Base-by-base conservation (phyloP, 495 filamentous ascomycete genomes). In the Aspergillus haitiensis region DNA sequence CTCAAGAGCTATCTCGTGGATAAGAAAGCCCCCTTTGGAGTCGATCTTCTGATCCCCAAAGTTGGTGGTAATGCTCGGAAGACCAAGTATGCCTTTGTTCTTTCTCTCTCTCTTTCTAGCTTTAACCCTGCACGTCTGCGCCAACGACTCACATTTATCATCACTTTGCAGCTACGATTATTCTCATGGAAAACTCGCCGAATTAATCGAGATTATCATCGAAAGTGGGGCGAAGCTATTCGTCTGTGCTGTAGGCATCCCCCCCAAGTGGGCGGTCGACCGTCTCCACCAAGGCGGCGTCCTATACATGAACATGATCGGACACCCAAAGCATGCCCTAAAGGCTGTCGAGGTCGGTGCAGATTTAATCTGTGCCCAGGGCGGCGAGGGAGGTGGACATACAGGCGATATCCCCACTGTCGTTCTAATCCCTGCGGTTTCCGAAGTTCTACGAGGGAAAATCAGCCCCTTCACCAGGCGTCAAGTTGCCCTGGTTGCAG, bases 271-370 rank as follows among this genome's bases (percentile, higher is more conserved):
- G 59, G 87, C 96, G 56, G 93, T 98, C 63, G 90, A 97, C 51
- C 85, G 82, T 63, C 86, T 98, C 37, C 94, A 98, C 83, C 82
- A 84, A 61, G 80, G 84, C 67, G 93, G 93, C 54, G 81, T 98
- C 61, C 82, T 96, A 56, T 96, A 93, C 84, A 98, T 98, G 94
- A 98, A 98, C 86, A 98, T 98, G 94, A 94, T 98, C 72, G 94
- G 93, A 59, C 94, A 97, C 83, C 95, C 95, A 61, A 98, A 98
- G 84, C 94, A 98, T 78, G 93, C 96, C 51, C 81, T 87, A 70
- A 98, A 97, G 82, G 90, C 89, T 70, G 81, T 98, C 56, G 93
- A 91, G 15, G 83, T 90, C 52, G 94, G 94, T 64, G 87, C 82
- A 57, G 92, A 96, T 71, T 86, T 96, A 61, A 95, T 96, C 75